Evolutionary conservation across 768 basidiomycete species (phyloP), one percentile per base, ranked within the genome.

Genomic region (Roridomyces roridus): DNA sequence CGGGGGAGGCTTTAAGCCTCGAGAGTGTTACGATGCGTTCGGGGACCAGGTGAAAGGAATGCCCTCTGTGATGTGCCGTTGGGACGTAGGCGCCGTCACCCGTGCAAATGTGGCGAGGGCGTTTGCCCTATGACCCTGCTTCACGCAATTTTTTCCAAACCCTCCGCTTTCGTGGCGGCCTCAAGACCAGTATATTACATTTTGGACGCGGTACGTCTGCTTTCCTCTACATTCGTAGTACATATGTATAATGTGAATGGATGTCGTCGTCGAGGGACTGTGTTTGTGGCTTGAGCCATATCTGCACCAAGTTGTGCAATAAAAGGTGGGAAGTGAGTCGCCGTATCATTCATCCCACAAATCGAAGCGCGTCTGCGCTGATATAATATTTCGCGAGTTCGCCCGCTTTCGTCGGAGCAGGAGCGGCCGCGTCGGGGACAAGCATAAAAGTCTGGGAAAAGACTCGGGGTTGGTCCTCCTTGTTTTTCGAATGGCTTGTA

Each of bases 371-470:
- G 70, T 94, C 92, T 11, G 90, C 85, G 56, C 85, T 85, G 51
- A 94, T 77, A 66, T 89, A 94, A 68, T 94, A 94, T 68, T 89
- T 92, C 9, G 89, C 88, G 0, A 90, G 83, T 66, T 90, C 89
- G 53, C 87, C 90, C 5, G 82, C 79, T 57, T 86, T 86, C 2
- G 80, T 79, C 17, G 85, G 79, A 6, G 61, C 21, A 3, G 88
- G 79, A 26, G 87, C 85, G 39, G 77, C 79, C 4, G 89, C 77
- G 67, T 92, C 91, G 5, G 91, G 91, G 10, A 88, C 84, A 31
- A 94, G 85, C 77, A 94, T 84, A 67, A 94, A 94, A 6, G 91
- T 90, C 71, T 94, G 92, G 17, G 88, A 88, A 72, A 94, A 94
- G 46, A 93, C 90, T 35, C 92, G 84, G 8, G 92, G 87, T 35